These are phyloP conservation scores for Citrus trifoliata DNA, from an alignment of 345 rosid genomes.

Conservation along the genomic window DNA sequence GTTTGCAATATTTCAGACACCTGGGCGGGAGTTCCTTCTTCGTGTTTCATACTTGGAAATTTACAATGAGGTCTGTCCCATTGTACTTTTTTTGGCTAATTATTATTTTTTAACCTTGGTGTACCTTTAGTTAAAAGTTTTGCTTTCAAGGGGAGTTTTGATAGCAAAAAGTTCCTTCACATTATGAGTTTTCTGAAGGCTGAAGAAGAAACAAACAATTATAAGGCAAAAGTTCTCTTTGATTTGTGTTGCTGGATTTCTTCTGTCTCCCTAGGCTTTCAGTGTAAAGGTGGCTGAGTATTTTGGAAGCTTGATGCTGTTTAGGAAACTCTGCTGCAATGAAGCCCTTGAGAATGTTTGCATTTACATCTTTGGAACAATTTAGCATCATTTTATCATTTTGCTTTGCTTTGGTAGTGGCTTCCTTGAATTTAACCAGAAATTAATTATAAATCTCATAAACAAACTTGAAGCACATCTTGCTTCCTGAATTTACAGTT, in stretches of 20 bases:
- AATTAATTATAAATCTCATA: neutral
- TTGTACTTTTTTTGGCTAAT: neutral
- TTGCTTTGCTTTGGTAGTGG: neutral
- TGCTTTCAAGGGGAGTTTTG: neutral
- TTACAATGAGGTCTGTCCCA: constrained; percentile 76
- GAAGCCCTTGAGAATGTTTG: neutral
- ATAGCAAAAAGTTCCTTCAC: neutral
- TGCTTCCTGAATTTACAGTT: neutral
- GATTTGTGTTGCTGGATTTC: neutral
- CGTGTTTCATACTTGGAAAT: constrained; percentile 98
- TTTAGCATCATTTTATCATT: neutral
- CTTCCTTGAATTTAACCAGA: neutral
- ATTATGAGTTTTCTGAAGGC: neutral
- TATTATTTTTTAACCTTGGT: neutral
- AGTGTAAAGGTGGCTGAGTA: neutral
- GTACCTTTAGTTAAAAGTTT: neutral
- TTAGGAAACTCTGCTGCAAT: neutral
- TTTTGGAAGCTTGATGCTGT: neutral
- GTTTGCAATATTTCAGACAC: constrained; percentile 57
- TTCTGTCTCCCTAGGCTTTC: neutral
- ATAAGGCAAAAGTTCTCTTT: neutral
- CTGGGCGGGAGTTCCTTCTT: constrained; percentile 87
- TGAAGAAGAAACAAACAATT: neutral
- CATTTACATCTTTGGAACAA: neutral
- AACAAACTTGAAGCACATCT: neutral